Conservation (phyloP, 2,329 filamentous ascomycete species). For the Ascomycota sp. region DNA sequence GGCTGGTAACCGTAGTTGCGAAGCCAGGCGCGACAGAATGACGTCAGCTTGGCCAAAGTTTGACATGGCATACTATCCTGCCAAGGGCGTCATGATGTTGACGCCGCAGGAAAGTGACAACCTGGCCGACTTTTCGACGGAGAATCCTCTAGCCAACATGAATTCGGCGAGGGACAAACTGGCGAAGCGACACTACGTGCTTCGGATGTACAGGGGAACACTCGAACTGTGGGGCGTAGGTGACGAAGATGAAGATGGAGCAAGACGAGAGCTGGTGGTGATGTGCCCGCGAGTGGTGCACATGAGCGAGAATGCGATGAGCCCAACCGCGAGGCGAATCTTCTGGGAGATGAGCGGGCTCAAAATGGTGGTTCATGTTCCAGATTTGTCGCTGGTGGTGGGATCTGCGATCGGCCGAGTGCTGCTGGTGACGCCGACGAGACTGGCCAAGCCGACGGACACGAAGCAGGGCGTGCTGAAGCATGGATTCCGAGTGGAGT, state of each 20-base stretch:
- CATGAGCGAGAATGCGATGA: constrained; percentile 6
- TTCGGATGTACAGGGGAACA: constrained; percentile 28
- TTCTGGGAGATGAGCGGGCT: constrained; percentile 20
- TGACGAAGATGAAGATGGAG: constrained; percentile 3
- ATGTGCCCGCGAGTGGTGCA: constrained; percentile 11
- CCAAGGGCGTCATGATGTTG: constrained; percentile 7
- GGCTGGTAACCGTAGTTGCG: too few species aligned
- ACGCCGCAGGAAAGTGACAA: constrained; percentile 3
- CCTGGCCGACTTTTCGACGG: constrained; percentile 7
- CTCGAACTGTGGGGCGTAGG: constrained; percentile 23
- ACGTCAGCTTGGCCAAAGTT: constrained; percentile 1
- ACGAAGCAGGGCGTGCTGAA: constrained; percentile 7
- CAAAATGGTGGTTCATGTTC: constrained; percentile 43
- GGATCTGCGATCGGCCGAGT: constrained; percentile 48
- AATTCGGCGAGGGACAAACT: constrained; percentile 1
- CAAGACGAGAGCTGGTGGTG: constrained; percentile 9
- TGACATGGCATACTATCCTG: constrained; percentile 17
- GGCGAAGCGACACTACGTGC: constrained; percentile 12
- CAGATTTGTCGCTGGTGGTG: constrained; percentile 48
- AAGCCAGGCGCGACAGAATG: too few species aligned
- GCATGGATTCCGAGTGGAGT: constrained; percentile 31
- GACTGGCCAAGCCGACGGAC: constrained; percentile 8
- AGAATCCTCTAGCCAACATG: constrained; percentile 2
- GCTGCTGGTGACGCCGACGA: constrained; percentile 36
- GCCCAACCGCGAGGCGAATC: constrained; percentile 5